These are phyloP conservation scores for Arthrobotrys sphaeroides DNA, from an alignment of 2,329 filamentous ascomycete genomes.

Conservation along the genomic window DNA sequence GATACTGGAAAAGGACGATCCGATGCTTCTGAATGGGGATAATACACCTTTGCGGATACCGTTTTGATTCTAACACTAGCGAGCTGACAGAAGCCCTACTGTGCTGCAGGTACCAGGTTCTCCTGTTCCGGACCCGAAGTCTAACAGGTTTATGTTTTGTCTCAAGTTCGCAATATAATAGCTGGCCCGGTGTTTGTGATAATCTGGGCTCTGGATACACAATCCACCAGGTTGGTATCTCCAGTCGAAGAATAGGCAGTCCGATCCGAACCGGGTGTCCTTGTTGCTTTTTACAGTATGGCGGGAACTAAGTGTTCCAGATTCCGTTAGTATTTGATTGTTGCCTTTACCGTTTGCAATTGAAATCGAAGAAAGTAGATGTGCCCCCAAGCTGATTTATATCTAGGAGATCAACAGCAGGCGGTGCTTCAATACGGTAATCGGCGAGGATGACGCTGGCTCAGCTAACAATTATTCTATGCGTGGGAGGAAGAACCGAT, in stretches of 20 bases:
- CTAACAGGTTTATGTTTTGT: slow-evolving; percentile 22
- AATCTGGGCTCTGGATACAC: slow-evolving; percentile 12
- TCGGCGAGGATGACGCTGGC: slow-evolving; percentile 49
- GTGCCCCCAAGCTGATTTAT: slow-evolving; percentile 45
- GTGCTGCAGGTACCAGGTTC: slow-evolving; percentile 53
- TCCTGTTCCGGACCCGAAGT: slow-evolving; percentile 42
- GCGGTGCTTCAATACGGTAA: slow-evolving; percentile 38
- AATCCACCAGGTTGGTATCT: slow-evolving; percentile 28
- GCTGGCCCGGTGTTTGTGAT: slow-evolving; percentile 2
- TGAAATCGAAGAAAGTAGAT: slow-evolving; percentile 25
- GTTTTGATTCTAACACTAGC: slow-evolving; percentile 43
- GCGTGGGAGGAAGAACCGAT: slow-evolving; percentile 34
- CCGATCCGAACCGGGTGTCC: slow-evolving; percentile 30
- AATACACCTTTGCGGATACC: slow-evolving; percentile 20
- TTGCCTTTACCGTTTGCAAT: not conserved
- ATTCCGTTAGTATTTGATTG: slow-evolving; percentile 24
- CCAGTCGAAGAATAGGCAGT: slow-evolving; percentile 36
- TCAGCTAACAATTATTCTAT: slow-evolving; percentile 28
- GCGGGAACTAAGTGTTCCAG: slow-evolving; percentile 26
- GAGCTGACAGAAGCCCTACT: slow-evolving; percentile 37
- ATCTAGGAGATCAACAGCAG: slow-evolving; percentile 39
- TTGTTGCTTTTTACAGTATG: slow-evolving; percentile 49
- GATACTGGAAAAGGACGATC: slow-evolving; percentile 19
- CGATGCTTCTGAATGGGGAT: slow-evolving; percentile 17
- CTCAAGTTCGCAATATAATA: slow-evolving; percentile 30